Base-by-base conservation (phyloP, 768 basidiomycete species). In the Amanita jacksonii region DNA sequence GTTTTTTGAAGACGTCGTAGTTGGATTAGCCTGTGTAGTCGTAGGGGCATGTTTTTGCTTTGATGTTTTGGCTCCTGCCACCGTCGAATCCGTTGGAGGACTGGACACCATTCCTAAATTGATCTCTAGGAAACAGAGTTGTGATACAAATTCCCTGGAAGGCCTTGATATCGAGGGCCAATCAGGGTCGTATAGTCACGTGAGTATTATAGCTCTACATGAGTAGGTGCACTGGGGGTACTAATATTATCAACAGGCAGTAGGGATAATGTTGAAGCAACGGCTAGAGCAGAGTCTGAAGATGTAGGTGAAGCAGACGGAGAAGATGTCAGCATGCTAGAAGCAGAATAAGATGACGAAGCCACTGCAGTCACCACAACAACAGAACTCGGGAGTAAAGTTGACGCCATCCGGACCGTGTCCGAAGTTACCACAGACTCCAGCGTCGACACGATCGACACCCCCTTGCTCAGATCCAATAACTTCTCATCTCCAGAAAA, bases 401-500 rank as follows among this genome's bases (percentile, higher is more conserved):
- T 22, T 20, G 39, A 28, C 18, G 30, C 9, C n/a, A 20, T 22
- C 10, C n/a, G 8, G n/a, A 30, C 30, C 3, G 37, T 20, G 12
- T 18, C 16, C 24, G 43, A 20, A 19, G 35, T n/a, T n/a, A n/a
- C n/a, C n/a, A n/a, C n/a, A n/a, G n/a, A n/a, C n/a, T n/a, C 35
- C 23, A 43, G 16, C 10, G 6, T 19, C 20, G 43, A 37, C 18
- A 30, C 9, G 15, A n/a, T 44, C 24, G 24, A 16, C 6, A 18
- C 25, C n/a, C 13, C 32, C 19, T 43, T 25, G 19, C 15, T 23
- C 1, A 15, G 8, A n/a, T 23, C 9, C 27, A 30, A 37, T 0
- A 38, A 8, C 18, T 37, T 22, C 5, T 23, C 19, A 18, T 28
- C 27, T 3, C 38, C 18, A n/a, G 23, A 24, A 24, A 70, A 69